phyloP scores from a whole-genome alignment of 371 early-diverging fungal genomes.

The Mortierella sp. region DNA sequence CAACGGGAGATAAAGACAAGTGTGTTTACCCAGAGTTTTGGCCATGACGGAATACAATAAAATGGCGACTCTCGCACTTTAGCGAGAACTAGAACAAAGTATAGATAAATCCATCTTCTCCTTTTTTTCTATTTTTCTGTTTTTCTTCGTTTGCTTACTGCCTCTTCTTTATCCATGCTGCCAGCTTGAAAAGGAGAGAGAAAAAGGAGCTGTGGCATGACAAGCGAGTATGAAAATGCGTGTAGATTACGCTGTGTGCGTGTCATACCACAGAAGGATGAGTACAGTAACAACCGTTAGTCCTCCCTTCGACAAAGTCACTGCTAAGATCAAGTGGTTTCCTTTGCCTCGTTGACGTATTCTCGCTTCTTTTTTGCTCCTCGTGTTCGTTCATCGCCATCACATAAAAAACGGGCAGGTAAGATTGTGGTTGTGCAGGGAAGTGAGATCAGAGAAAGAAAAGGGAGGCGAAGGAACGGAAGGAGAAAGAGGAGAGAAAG shows the following conservation, averaged over 20 bases:
- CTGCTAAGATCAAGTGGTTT: neutral
- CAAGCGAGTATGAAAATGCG: neutral
- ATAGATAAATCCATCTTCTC: neutral
- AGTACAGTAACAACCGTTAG: neutral
- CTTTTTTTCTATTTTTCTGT: neutral
- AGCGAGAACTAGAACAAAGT: neutral
- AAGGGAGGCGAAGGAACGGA: neutral
- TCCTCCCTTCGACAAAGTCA: neutral
- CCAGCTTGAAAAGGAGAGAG: neutral
- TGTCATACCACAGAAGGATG: neutral
- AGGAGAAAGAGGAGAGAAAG: neutral
- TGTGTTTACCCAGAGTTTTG: neutral
- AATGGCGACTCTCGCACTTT: neutral
- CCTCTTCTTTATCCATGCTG: neutral
- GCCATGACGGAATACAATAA: neutral
- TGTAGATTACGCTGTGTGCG: no score
- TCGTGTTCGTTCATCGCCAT: neutral
- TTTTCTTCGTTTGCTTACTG: neutral
- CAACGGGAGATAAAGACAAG: neutral
- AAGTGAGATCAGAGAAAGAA: neutral
- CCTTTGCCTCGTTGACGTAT: neutral
- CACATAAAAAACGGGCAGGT: no score
- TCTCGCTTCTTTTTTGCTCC: neutral
- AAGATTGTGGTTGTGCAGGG: no score
- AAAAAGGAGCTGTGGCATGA: neutral